phyloP scores from a whole-genome alignment of 1,139 yeast genomes.

The Pichia sp. region DNA sequence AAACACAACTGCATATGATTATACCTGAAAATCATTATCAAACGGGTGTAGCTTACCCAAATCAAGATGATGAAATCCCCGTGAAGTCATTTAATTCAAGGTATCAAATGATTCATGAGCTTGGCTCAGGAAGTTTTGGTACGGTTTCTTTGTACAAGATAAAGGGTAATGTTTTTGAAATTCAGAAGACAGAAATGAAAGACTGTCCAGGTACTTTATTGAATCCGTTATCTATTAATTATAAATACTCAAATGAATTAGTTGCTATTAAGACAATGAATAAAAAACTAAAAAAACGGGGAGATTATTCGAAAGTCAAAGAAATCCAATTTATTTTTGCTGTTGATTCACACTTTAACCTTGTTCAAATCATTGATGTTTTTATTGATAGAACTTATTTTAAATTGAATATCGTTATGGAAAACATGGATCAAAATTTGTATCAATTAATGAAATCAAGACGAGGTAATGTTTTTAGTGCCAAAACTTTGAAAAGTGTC shows the following conservation, averaged over 20 bases:
- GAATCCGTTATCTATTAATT: conserved; percentile 35
- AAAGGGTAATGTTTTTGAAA: conserved; percentile 11
- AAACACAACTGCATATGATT: not conserved
- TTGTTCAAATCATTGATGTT: conserved; percentile 71
- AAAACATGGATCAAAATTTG: conserved; percentile 75
- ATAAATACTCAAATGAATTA: conserved; percentile 31
- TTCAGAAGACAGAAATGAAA: conserved; percentile 15
- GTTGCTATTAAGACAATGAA: conserved; percentile 87
- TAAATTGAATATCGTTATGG: conserved; percentile 80
- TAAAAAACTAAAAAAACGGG: conserved; percentile 40
- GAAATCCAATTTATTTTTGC: conserved; percentile 68
- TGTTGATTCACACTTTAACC: conserved; percentile 63
- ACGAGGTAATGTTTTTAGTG: conserved; percentile 44
- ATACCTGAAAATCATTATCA: not conserved
- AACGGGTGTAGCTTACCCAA: not conserved
- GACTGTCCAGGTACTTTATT: conserved; percentile 41
- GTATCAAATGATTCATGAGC: conserved; percentile 44
- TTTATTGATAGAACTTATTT: conserved; percentile 57
- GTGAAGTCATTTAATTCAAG: conserved; percentile 27
- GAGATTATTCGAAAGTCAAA: conserved; percentile 59
- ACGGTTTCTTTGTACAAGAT: conserved; percentile 58
- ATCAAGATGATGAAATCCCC: conserved; percentile 14
- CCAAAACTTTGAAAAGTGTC: conserved; percentile 56
- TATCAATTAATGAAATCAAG: conserved; percentile 64
- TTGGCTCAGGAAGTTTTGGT: conserved; percentile 81